These are phyloP conservation scores for Phytophthora hybrid DNA, from an alignment of 352 stramenopile species.

Conservation along the genomic window DNA sequence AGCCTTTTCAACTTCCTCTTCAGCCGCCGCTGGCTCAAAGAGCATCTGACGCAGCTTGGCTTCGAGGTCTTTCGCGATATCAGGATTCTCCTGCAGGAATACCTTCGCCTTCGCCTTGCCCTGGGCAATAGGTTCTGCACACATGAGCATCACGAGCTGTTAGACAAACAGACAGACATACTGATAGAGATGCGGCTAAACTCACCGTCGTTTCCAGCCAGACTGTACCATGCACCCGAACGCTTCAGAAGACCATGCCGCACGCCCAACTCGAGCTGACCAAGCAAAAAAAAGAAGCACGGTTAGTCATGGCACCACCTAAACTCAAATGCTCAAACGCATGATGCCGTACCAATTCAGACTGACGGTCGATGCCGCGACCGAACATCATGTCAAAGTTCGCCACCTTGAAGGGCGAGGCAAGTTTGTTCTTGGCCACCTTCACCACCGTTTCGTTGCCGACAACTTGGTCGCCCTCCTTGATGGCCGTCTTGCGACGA, in stretches of 20 bases:
- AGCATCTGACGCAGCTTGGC: slow-evolving; percentile 70
- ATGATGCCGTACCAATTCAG: slow-evolving; percentile 65
- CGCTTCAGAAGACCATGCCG: slow-evolving; percentile 81
- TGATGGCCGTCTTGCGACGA: slow-evolving; percentile 93
- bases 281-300: background rate
- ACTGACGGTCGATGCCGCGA: slow-evolving; percentile 94
- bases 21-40: slow-evolving; percentile 44
- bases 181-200: background rate
- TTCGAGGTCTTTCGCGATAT: slow-evolving; percentile 78
- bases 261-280: slow-evolving; percentile 77
- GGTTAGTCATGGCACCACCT: background rate
- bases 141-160: background rate
- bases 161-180: background rate
- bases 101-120: slow-evolving; percentile 86
- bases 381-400: slow-evolving; percentile 99
- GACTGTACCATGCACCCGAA: slow-evolving; percentile 82
- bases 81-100: slow-evolving; percentile 80
- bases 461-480: slow-evolving; percentile 91
- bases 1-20: slow-evolving; percentile 23
- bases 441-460: slow-evolving; percentile 98
- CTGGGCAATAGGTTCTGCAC: slow-evolving; percentile 83
- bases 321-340: background rate
- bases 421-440: slow-evolving; percentile 99
- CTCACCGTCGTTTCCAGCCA: slow-evolving; percentile 69
- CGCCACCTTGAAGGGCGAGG: slow-evolving; percentile 95